Percentiles rank a stretch among this genome's conserved stretches.
Evolutionary conservation across 192 early-diverging fungal species (phyloP).

Genomic region (Phlyctochytrium bullatum): DNA sequence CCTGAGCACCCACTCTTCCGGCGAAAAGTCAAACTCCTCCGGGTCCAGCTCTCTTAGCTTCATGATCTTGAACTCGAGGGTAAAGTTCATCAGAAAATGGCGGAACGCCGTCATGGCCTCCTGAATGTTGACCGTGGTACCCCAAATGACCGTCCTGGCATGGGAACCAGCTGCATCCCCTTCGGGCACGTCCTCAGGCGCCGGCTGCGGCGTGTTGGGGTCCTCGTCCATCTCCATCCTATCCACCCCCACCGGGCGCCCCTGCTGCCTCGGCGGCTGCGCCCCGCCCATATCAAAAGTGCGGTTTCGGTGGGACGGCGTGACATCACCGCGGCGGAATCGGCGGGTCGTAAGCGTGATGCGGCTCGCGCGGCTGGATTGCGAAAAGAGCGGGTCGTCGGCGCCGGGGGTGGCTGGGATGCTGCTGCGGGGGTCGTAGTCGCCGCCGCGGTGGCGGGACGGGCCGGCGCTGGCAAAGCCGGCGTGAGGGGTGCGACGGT

Average conservation of each 20-base stretch:
- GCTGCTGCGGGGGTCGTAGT: no score
- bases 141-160: slow-evolving; percentile 74
- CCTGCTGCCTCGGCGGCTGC: neutral
- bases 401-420: no score
- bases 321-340: no score
- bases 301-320: no score
- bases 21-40: slow-evolving; percentile 36
- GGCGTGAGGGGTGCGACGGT: no score
- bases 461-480: no score
- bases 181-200: neutral
- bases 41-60: neutral
- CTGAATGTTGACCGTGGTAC: slow-evolving; percentile 87
- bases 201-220: neutral
- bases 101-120: slow-evolving; percentile 76
- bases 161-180: neutral
- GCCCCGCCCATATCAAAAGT: no score
- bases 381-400: no score
- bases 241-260: neutral
- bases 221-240: slow-evolving; percentile 40
- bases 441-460: no score
- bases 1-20: neutral
- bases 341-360: no score
- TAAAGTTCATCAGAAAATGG: slow-evolving; percentile 79
- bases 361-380: no score
- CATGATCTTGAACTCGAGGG: slow-evolving; percentile 27